A percentile compares a stretch with the other conserved stretches of the same genome.
phyloP scores from a whole-genome alignment of 257 asterid species.

The Przewalskia tangutica region DNA sequence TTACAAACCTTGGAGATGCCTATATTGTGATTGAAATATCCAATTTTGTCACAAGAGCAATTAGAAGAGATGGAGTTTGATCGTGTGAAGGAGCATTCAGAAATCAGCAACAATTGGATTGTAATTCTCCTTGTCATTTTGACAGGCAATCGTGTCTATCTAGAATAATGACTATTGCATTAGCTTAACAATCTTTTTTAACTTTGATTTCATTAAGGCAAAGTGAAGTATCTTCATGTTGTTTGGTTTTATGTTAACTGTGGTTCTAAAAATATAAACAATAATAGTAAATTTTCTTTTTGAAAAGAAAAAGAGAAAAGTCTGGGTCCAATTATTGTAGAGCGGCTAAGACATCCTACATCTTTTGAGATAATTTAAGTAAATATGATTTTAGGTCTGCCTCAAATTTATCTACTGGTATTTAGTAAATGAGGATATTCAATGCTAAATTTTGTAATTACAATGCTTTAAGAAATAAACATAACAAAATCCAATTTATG shows the following conservation, averaged over 20 bases:
- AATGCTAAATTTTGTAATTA: no score
- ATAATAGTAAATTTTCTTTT: no score
- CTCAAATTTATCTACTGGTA: no score
- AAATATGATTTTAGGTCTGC: no score
- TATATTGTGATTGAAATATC: conserved; percentile 22
- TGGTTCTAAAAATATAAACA: no score
- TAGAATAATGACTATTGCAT: background rate
- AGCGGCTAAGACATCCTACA: no score
- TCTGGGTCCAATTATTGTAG: no score
- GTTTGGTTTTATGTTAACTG: background rate
- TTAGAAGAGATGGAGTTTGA: background rate
- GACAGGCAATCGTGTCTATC: background rate
- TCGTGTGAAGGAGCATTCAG: background rate
- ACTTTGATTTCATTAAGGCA: background rate
- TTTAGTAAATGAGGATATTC: no score
- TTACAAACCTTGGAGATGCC: conserved; percentile 82
- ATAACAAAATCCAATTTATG: no score
- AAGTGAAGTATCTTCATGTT: background rate
- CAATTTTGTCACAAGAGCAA: background rate
- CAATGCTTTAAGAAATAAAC: no score
- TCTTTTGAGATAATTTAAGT: no score
- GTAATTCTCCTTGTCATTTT: background rate
- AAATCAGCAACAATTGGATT: background rate
- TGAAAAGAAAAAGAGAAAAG: no score
- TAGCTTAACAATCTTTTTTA: background rate